A percentile compares a stretch with the other conserved stretches of the same genome.
These are phyloP conservation scores for Sporothrix brasiliensis DNA, from an alignment of 2,329 filamentous ascomycete species.

Conservation along the genomic window DNA sequence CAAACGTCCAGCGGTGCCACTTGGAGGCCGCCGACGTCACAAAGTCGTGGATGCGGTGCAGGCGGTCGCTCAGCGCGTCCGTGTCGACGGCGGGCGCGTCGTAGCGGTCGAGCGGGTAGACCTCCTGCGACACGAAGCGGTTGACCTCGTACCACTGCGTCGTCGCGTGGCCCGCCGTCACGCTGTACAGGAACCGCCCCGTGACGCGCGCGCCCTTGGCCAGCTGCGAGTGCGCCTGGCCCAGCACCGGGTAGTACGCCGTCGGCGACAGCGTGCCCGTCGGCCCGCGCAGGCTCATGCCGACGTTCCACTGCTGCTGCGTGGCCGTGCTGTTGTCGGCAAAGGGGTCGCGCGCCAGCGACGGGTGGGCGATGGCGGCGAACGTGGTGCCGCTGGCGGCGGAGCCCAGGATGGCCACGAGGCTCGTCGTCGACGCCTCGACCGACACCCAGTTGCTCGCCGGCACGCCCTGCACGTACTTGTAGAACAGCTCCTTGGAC, in stretches of 20 bases:
- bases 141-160: conserved; percentile 32
- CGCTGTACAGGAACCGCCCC: conserved; percentile 24
- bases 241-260: conserved; percentile 31
- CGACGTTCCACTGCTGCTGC: conserved; percentile 32
- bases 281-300: conserved; percentile 29
- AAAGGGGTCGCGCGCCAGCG: conserved; percentile 30
- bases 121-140: conserved; percentile 28
- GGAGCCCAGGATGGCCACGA: conserved; percentile 27
- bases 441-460: conserved; percentile 13
- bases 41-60: conserved; percentile 34
- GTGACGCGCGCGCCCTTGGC: conserved; percentile 20
- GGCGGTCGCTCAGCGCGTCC: conserved; percentile 27
- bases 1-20: conserved; percentile 31
- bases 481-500: conserved; percentile 22
- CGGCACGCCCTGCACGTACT: conserved; percentile 32
- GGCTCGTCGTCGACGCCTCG: conserved; percentile 29
- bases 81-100: conserved; percentile 31
- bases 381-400: conserved; percentile 13
- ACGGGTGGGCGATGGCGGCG: conserved; percentile 25
- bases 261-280: conserved; percentile 29
- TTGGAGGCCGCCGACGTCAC: conserved; percentile 22
- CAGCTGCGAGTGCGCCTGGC: conserved; percentile 32
- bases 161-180: conserved; percentile 1
- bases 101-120: conserved; percentile 28
- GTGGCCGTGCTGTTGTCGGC: conserved; percentile 17